Evolutionary conservation across 2,329 filamentous ascomycete genomes (phyloP), one percentile per base, ranked within the genome.

Genomic region (Clonostachys sp.): DNA sequence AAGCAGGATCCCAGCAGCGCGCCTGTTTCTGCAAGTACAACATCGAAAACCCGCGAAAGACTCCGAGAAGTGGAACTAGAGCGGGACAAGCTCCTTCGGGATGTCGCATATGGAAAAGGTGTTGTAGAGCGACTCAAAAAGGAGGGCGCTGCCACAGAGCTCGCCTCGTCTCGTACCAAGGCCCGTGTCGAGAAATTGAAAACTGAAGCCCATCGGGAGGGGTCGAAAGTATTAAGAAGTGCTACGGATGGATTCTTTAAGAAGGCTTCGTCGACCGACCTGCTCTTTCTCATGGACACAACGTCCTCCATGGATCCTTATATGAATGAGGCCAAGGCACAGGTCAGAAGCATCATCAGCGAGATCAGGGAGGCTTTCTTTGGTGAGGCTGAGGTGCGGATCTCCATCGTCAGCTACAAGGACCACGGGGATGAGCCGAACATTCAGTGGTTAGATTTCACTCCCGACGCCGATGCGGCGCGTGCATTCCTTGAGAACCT

Each of bases 201-300:
- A 24, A 24, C 24, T 8, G 24, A 24, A 9, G 8, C 24, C 24
- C 7, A 24, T 24, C 7, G 24, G 2, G 24, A 24, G 24, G 24
- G 24, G 7, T 24, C 7, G 24, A 24, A 24, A 24, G 24, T 24
- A 9, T 24, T 16, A 17, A 16, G 9, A 17, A 16, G 39, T 41
- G 45, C 48, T 14, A 53, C 36, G 2, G 48, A 47, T 7, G 62
- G 61, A 6, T 48, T 68, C 14, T 68, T 68, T 52, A 61, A 61
- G 46, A 42, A 47, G 3, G 56, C 57, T 2, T 67, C 60, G 46
- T 60, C 65, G 1, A 67, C 62, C 5, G 66, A 69, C 43, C 30
- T 69, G 34, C 47, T 69, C 1, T 70, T 70, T 42, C 57, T 69
- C 30, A 61, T 68, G 12, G 66, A 70, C 47, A 64, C 61, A 1